phyloP scores from a whole-genome alignment of 2,329 filamentous ascomycete genomes.

The Colletotrichum scovillei region DNA sequence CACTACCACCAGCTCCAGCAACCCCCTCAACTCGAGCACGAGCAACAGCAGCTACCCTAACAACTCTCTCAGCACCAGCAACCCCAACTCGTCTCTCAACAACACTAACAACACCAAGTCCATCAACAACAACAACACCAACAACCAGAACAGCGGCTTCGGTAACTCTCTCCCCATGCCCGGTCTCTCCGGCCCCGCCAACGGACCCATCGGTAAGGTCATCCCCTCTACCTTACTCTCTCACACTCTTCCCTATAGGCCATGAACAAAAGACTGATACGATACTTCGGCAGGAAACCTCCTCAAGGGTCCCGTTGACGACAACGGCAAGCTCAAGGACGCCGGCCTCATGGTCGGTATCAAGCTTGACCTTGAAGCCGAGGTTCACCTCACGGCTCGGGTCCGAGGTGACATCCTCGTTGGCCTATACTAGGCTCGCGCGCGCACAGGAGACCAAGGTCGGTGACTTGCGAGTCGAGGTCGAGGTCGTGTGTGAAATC shows the following conservation, averaged over 20 bases:
- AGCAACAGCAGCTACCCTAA: constrained; percentile 3
- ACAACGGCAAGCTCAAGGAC: constrained; percentile 66
- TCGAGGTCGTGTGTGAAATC: neutral
- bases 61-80: constrained; percentile 15
- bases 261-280: neutral
- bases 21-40: constrained; percentile 7
- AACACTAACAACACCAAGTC: constrained; percentile 28
- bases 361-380: constrained; percentile 73
- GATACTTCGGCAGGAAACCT: constrained; percentile 54
- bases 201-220: constrained; percentile 43
- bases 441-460: neutral
- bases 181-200: constrained; percentile 49
- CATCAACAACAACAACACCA: constrained; percentile 30
- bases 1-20: constrained; percentile 25
- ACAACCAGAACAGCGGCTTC: constrained; percentile 5
- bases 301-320: constrained; percentile 67
- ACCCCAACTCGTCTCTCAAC: constrained; percentile 16
- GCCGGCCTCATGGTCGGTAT: constrained; percentile 70
- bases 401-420: constrained; percentile 71
- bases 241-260: neutral
- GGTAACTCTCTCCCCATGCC: constrained; percentile 53
- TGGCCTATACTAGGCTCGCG: constrained; percentile 60
- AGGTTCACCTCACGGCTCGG: constrained; percentile 70
- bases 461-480: neutral
- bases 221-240: too few species aligned